Conservation (phyloP, 768 basidiomycete genomes). For the Hydnomerulius pinastri region DNA sequence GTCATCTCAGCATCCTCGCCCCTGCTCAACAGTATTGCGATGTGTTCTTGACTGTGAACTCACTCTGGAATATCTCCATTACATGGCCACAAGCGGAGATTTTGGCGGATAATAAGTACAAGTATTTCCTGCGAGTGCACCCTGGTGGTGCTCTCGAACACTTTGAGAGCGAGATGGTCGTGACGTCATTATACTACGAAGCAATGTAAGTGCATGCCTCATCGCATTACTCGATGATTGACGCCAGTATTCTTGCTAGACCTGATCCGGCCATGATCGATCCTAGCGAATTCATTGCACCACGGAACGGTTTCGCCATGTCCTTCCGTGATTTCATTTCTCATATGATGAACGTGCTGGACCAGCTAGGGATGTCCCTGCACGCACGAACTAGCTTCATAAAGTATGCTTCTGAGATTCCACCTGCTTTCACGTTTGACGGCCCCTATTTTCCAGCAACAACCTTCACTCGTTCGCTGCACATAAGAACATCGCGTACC, state of each 20-base stretch:
- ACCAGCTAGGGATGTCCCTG: slow-evolving; percentile 81
- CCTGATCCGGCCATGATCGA: slow-evolving; percentile 79
- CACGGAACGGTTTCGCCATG: slow-evolving; percentile 86
- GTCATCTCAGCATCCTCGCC: slow-evolving; percentile 71
- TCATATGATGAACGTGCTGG: slow-evolving; percentile 79
- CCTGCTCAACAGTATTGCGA: slow-evolving; percentile 81
- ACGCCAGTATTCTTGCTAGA: slow-evolving; percentile 39
- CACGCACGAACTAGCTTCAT: slow-evolving; percentile 83
- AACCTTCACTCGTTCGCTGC: slow-evolving; percentile 72
- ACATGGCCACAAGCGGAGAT: slow-evolving; percentile 81
- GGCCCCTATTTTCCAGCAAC: slow-evolving; percentile 46
- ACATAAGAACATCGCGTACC: slow-evolving; percentile 88
- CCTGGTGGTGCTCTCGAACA: slow-evolving; percentile 87
- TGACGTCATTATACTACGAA: slow-evolving; percentile 84
- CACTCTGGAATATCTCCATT: slow-evolving; percentile 71
- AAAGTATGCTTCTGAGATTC: slow-evolving; percentile 50
- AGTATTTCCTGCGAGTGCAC: slow-evolving; percentile 81
- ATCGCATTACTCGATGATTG: not conserved
- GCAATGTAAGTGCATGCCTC: slow-evolving; percentile 57
- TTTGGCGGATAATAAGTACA: slow-evolving; percentile 68
- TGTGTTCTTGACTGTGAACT: slow-evolving; percentile 67
- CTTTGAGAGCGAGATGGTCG: slow-evolving; percentile 78
- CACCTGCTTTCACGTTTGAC: slow-evolving; percentile 1
- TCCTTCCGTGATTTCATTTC: slow-evolving; percentile 77
- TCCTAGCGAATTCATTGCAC: slow-evolving; percentile 75